Evolutionary conservation across 2,329 filamentous ascomycete genomes (phyloP).

Genomic region (Trichoderma afroharzianum): DNA sequence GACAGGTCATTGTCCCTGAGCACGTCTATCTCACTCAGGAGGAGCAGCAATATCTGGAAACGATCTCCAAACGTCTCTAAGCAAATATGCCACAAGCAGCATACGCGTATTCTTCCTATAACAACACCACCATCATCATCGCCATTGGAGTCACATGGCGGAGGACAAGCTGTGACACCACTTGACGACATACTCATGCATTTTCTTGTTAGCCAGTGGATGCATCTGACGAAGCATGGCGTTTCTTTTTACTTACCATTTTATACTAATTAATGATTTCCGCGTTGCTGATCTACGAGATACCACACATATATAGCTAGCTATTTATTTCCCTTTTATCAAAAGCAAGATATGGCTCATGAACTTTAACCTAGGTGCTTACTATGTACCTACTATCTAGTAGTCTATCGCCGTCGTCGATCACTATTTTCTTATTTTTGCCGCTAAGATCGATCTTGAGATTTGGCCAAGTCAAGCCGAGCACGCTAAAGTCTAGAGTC

Average conservation of each 20-base stretch:
- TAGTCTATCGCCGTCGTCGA: neutral
- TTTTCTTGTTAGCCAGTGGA: neutral
- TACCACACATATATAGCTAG: slow-evolving; percentile 1
- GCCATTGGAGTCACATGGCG: neutral
- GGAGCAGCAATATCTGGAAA: slow-evolving; percentile 35
- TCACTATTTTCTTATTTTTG: neutral
- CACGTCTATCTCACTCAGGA: slow-evolving; percentile 37
- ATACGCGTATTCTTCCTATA: neutral
- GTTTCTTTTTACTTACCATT: neutral
- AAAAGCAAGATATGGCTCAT: neutral
- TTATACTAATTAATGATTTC: neutral
- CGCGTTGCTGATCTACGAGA: neutral
- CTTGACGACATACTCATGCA: neutral
- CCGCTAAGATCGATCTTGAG: neutral
- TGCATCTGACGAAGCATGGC: neutral
- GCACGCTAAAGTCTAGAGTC: neutral
- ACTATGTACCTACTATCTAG: neutral
- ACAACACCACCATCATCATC: neutral
- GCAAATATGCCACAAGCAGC: neutral
- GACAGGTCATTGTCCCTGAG: slow-evolving; percentile 33
- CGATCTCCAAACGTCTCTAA: slow-evolving; percentile 33
- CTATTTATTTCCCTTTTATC: neutral
- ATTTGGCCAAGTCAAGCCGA: neutral
- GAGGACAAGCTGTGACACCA: neutral
- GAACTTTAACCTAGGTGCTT: neutral